A percentile compares a stretch with the other conserved stretches of the same genome.
Evolutionary conservation across 768 basidiomycete genomes (phyloP).

Genomic region (Flagelloscypha sp.): DNA sequence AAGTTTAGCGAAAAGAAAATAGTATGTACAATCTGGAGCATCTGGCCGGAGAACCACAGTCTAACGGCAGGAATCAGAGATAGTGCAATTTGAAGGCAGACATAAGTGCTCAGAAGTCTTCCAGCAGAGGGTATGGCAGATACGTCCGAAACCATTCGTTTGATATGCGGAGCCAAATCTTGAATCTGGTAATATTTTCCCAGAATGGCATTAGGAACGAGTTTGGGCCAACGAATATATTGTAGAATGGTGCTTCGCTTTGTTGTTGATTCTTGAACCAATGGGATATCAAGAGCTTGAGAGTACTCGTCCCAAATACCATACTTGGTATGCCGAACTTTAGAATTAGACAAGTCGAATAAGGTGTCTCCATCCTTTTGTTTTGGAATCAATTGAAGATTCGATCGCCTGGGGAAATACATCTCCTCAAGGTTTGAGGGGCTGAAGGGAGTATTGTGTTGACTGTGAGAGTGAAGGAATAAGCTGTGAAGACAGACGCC

Average conservation of each 20-base stretch:
- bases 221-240: no score
- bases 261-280: constrained; percentile 20
- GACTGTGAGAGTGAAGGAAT: no score
- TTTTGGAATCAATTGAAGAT: no score
- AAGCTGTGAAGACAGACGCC: no score
- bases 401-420: no score
- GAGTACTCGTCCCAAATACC: constrained; percentile 48
- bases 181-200: constrained; percentile 24
- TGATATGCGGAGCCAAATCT: constrained; percentile 30
- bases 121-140: constrained; percentile 26
- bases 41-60: constrained; percentile 41
- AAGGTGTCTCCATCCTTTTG: no score
- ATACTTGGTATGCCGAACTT: constrained; percentile 32
- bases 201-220: no score
- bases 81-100: constrained; percentile 16
- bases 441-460: no score
- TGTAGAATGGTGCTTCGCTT: no score
- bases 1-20: no score
- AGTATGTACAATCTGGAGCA: constrained; percentile 31
- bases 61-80: constrained; percentile 33
- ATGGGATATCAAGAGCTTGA: constrained; percentile 25
- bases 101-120: constrained; percentile 23
- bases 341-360: no score
- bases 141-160: constrained; percentile 34
- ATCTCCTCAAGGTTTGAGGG: no score